Evolutionary conservation across 768 basidiomycete species (phyloP).

Genomic region (Hirschioporus abietinus): DNA sequence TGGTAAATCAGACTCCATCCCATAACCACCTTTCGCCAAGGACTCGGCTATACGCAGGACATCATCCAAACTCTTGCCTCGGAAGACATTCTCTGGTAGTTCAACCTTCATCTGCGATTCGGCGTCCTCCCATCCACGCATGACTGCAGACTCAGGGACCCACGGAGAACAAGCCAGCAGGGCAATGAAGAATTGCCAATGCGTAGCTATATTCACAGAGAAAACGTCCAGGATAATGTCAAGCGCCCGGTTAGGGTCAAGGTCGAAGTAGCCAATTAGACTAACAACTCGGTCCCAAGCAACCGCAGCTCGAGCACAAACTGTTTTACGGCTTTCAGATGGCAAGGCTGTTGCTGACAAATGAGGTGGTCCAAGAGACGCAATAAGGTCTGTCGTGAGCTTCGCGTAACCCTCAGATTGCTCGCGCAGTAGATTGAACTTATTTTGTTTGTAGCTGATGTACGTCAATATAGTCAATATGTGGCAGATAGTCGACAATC

Average conservation of each 20-base stretch:
- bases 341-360: conserved; percentile 61
- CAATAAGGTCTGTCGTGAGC: conserved; percentile 77
- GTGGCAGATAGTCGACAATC: not conserved
- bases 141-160: conserved; percentile 43
- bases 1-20: conserved; percentile 6
- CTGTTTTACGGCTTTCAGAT: conserved; percentile 48
- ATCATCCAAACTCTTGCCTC: conserved; percentile 62
- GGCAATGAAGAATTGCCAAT: conserved; percentile 85
- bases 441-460: conserved; percentile 90
- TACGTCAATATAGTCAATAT: conserved; percentile 5
- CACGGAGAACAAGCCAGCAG: conserved; percentile 86
- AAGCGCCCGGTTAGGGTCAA: conserved; percentile 90
- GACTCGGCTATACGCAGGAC: conserved; percentile 53
- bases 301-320: conserved; percentile 58
- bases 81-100: conserved; percentile 38
- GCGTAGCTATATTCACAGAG: conserved; percentile 71
- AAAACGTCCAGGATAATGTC: conserved; percentile 93
- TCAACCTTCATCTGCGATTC: conserved; percentile 32
- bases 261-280: conserved; percentile 92
- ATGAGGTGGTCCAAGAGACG: conserved; percentile 71
- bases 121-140: conserved; percentile 10
- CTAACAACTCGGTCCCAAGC: conserved; percentile 84
- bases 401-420: conserved; percentile 98
- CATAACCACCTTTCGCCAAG: conserved; percentile 13
- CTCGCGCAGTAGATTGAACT: conserved; percentile 95